Evolutionary conservation across 257 asterid species (phyloP).

Genomic region (Coffea canephora): DNA sequence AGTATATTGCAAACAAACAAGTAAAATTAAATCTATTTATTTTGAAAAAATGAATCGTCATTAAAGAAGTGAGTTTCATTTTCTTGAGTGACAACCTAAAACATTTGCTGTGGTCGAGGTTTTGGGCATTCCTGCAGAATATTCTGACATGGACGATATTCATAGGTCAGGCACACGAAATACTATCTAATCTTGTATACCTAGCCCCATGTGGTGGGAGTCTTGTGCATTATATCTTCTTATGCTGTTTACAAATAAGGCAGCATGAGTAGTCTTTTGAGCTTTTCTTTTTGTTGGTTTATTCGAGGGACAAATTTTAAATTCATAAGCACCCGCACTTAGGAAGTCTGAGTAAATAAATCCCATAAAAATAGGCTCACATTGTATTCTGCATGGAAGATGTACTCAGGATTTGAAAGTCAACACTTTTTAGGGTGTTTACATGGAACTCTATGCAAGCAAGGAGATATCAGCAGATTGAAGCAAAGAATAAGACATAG

Average conservation of each 20-base stretch:
- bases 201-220: no score
- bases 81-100: no score
- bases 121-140: no score
- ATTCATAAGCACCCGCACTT: neutral
- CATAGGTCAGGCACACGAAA: neutral
- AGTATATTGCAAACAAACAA: no score
- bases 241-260: neutral
- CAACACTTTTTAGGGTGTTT: neutral
- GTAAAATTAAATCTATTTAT: no score
- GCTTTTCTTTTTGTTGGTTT: neutral
- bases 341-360: neutral
- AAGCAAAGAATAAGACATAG: no score
- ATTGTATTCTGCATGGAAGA: neutral
- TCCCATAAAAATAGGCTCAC: neutral
- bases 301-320: no score
- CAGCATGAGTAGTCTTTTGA: neutral
- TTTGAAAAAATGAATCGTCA: no score
- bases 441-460: no score
- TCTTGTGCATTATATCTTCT: neutral
- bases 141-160: neutral
- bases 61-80: no score
- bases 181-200: neutral
- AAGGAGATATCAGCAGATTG: no score
- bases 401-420: neutral
- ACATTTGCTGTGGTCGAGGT: no score